Percentiles rank a stretch among this genome's conserved stretches.
Evolutionary conservation across 2,329 filamentous ascomycete species (phyloP).

Genomic region (Phyllosticta capitalensis): DNA sequence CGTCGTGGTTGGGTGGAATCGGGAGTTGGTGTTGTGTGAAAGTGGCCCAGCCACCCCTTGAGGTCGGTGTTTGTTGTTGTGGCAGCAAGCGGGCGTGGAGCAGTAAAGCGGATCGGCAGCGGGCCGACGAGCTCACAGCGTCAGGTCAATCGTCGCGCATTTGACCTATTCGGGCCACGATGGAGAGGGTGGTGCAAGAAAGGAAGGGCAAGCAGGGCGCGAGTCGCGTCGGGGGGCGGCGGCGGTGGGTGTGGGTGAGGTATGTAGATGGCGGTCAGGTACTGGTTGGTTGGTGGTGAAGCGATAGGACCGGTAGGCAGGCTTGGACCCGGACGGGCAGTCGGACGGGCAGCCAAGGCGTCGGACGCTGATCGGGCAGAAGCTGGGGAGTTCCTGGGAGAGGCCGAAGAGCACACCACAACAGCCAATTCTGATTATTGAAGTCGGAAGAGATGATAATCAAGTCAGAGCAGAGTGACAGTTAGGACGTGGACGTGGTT

Average conservation of each 20-base stretch:
- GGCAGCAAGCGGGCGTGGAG: conserved; percentile 1
- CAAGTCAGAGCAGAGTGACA: too few relatives aligned
- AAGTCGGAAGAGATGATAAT: too few relatives aligned
- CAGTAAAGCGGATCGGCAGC: conserved; percentile 3
- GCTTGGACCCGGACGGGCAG: too few relatives aligned
- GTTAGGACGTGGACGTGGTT: neutral
- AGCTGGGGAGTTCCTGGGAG: too few relatives aligned
- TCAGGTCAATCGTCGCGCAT: neutral
- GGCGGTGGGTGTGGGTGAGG: neutral
- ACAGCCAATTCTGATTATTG: neutral
- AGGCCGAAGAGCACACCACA: too few relatives aligned
- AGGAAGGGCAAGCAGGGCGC: neutral
- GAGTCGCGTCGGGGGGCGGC: neutral
- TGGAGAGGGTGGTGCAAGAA: neutral
- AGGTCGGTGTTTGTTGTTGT: conserved; percentile 1
- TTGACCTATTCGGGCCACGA: neutral
- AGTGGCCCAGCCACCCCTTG: conserved; percentile 10
- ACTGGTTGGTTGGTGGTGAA: neutral
- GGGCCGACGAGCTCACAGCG: neutral
- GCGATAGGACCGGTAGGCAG: too few relatives aligned
- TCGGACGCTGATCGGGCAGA: too few relatives aligned
- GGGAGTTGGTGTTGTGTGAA: conserved; percentile 2
- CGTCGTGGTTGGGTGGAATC: conserved; percentile 1
- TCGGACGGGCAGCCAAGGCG: too few relatives aligned
- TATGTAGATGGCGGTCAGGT: neutral